Evolutionary conservation across 306 rosid species (phyloP), one percentile per base, ranked within the genome.

Genomic region (Vigna unguiculata): DNA sequence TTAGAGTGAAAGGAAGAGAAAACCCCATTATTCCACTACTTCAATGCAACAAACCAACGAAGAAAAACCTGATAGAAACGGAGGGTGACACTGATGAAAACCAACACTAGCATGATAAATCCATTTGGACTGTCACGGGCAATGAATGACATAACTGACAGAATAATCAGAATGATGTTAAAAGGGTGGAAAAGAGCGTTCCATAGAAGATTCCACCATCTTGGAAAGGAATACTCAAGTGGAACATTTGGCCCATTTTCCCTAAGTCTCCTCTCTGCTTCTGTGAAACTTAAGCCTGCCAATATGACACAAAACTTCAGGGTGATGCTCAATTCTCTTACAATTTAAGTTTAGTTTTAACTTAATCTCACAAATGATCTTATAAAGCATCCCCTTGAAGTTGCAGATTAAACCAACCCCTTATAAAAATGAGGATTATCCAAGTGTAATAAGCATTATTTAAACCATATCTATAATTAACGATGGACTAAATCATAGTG

Each of bases 231-330:
- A 69, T 72, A 82, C 46, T 86, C 93, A 8, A 87, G 72, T 40
- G 91, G 92, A 69, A 88, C 90, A 84, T 92, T 90, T 57, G 96
- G 93, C 8, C 97, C 96, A 74, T 78, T 84, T 85, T 90, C 97
- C 76, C 24, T 74, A 76, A 90, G 52, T 73, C 97, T 86, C 79
- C 87, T 87, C 71, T 87, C 96, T 59, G 96, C 97, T 84, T 92
- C 97, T 16, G 80, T 61, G 75, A 92, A 92, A 86, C 93, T 90
- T 65, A 92, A 77, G 71, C 97, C 97, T 92, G 87, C 79, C 73
- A 4, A 51, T 9, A 32, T 43, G 48, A 41, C 17, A 57, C 41
- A 28, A 38, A 52, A 34, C 24, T 49, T 20, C 54, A 59, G 54
- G 14, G 24, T 24, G 32, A 20, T 57, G 51, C 20, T 46, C 53